Base-by-base conservation (phyloP, 2,329 filamentous ascomycete species). In the Decorospora gaudefroyi region DNA sequence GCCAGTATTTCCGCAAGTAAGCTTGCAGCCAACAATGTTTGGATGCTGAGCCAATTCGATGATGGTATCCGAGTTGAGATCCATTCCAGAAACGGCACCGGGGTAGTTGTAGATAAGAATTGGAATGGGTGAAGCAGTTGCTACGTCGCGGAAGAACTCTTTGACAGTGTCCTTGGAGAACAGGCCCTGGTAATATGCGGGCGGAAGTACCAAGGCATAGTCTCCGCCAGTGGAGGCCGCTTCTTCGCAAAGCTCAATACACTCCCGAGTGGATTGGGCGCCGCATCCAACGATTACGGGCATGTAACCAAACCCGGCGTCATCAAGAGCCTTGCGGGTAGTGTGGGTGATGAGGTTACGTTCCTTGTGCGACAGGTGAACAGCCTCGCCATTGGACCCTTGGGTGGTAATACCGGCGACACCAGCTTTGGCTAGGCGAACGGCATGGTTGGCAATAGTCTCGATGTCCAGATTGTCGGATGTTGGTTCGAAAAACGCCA, bases 381-480 rank as follows among this genome's bases (percentile, higher is more conserved):
- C 87, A 6, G 88, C 87, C 74, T 93, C 88, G 59, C 88, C 88
- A 64, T 92, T 92, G 64, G 85, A 89, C 32, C 88, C 88, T 67
- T 90, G 87, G 8, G 85, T 88, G 34, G 87, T 85, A 32, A 92
- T 77, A 13, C 87, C 87, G 11, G 84, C 80, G 28, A 91, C 81
- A 52, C 88, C 88, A 18, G 85, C 81, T 42, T 78, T 69, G 32
- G 86, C 87, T n/a, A 92, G 81, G 59, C 84, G 82, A 38, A 87
- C 79, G 25, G 86, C 83, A 42, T 75, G 73, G 23, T 58, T 69
- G 30, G 64, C 63, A 22, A 64, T 69, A 8, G 71, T 73, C 23
- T 68, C 61, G 2, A 73, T 42, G 42, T 75, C 73, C 15, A 75
- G 61, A 16, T 72, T 68, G 41, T 75, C 72, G 31, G 66, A 68